Evolutionary conservation across 2,329 filamentous ascomycete species (phyloP).

Genomic region (Sphaerulina musiva): DNA sequence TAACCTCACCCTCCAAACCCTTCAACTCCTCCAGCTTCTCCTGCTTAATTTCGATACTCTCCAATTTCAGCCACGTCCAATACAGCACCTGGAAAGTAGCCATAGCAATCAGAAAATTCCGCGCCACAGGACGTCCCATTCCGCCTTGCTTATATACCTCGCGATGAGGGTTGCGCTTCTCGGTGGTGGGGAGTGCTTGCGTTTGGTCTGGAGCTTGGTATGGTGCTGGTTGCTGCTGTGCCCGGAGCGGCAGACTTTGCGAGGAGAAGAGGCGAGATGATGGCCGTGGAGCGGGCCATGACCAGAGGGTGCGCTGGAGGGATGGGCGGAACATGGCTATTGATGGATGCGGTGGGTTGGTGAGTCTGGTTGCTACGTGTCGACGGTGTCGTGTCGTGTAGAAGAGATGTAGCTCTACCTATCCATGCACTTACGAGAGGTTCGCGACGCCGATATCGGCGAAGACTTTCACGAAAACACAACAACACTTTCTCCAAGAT

Average conservation of each 20-base stretch:
- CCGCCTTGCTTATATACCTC: slow-evolving; percentile 60
- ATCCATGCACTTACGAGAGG: no score
- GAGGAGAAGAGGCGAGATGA: neutral
- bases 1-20: slow-evolving; percentile 23
- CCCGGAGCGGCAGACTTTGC: neutral
- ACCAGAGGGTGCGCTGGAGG: no score
- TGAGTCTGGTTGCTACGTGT: no score
- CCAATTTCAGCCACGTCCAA: slow-evolving; percentile 67
- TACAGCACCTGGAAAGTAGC: slow-evolving; percentile 74
- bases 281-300: no score
- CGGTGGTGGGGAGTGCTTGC: slow-evolving; percentile 7
- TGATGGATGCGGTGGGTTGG: no score
- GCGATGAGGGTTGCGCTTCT: slow-evolving; percentile 31
- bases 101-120: slow-evolving; percentile 66
- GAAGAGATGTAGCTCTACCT: no score
- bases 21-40: slow-evolving; percentile 44
- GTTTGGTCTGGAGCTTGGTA: slow-evolving; percentile 20
- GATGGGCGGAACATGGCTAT: no score
- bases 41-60: slow-evolving; percentile 60
- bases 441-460: no score
- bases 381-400: no score
- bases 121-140: slow-evolving; percentile 66
- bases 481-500: no score
- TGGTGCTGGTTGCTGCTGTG: slow-evolving; percentile 7
- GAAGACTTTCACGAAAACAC: no score